Percentiles rank a stretch among this genome's conserved stretches.
Conservation (phyloP, 2,329 filamentous ascomycete species). For the Arachnopeziza araneosa region DNA sequence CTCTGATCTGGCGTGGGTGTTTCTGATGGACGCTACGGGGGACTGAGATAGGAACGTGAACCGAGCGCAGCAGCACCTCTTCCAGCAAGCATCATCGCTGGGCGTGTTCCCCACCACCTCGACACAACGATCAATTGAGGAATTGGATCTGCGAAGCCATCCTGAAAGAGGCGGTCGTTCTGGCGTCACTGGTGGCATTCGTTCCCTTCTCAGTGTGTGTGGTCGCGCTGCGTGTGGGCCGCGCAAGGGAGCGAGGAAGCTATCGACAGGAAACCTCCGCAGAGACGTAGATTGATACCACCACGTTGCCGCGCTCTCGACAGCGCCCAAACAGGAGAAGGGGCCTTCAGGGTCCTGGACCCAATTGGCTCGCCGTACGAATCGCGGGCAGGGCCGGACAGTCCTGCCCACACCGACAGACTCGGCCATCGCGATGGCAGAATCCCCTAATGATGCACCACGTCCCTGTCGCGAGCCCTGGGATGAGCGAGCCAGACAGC, state of each 20-base stretch:
- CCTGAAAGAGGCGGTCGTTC: background rate
- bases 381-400: background rate
- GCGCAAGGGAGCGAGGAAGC: too few species aligned
- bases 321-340: background rate
- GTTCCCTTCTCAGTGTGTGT: background rate
- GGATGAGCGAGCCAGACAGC: background rate
- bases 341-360: background rate
- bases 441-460: conserved; percentile 7
- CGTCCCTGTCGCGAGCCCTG: background rate
- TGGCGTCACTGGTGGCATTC: background rate
- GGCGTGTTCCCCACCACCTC: background rate
- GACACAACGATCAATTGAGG: background rate
- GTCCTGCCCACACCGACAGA: background rate
- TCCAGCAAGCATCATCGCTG: background rate
- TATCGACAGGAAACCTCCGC: too few species aligned
- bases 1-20: too few species aligned
- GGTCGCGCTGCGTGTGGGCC: too few species aligned
- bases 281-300: too few species aligned
- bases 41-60: background rate
- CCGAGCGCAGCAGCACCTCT: background rate
- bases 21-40: background rate
- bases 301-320: background rate
- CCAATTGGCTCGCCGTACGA: background rate
- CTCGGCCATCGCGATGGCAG: conserved; percentile 8
- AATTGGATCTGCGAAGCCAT: background rate